Percentiles rank a stretch among this genome's conserved stretches.
Conservation (phyloP, 495 filamentous ascomycete species). For the Pseudoneurospora amorphoporcata region DNA sequence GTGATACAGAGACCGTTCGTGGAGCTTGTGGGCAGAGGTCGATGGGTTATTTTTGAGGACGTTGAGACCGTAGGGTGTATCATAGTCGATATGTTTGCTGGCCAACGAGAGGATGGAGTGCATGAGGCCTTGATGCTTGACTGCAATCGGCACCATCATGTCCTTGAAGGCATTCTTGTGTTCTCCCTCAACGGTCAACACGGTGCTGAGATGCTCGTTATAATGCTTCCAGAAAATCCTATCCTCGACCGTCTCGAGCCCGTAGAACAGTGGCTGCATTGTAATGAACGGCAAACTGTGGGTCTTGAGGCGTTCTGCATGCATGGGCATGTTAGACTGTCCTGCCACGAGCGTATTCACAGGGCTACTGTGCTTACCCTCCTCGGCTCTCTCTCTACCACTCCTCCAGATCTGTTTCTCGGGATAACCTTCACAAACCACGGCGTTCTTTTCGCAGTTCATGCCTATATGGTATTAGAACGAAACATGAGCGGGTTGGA, state of each 20-base stretch:
- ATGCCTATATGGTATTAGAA: conserved; percentile 44
- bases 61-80: conserved; percentile 37
- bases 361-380: conserved; percentile 42
- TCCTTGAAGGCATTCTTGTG: conserved; percentile 83
- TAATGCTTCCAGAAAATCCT: conserved; percentile 81
- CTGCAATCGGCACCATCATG: conserved; percentile 76
- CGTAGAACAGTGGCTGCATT: conserved; percentile 71
- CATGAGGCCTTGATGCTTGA: conserved; percentile 78
- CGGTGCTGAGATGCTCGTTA: conserved; percentile 65
- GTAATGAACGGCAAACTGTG: conserved; percentile 46
- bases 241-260: conserved; percentile 77
- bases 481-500: neutral
- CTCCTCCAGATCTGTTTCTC: conserved; percentile 80
- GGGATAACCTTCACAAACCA: conserved; percentile 89
- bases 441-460: conserved; percentile 90
- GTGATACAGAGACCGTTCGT: conserved; percentile 43
- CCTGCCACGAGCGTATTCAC: neutral
- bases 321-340: conserved; percentile 17
- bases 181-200: conserved; percentile 75
- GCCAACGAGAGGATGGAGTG: conserved; percentile 83
- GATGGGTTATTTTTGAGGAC: conserved; percentile 33
- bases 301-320: conserved; percentile 32
- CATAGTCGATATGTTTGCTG: conserved; percentile 64
- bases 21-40: conserved; percentile 31
- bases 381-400: conserved; percentile 64